A percentile compares a stretch with the other conserved stretches of the same genome.
Conservation (phyloP, 345 rosid species). For the Corchorus capsularis region DNA sequence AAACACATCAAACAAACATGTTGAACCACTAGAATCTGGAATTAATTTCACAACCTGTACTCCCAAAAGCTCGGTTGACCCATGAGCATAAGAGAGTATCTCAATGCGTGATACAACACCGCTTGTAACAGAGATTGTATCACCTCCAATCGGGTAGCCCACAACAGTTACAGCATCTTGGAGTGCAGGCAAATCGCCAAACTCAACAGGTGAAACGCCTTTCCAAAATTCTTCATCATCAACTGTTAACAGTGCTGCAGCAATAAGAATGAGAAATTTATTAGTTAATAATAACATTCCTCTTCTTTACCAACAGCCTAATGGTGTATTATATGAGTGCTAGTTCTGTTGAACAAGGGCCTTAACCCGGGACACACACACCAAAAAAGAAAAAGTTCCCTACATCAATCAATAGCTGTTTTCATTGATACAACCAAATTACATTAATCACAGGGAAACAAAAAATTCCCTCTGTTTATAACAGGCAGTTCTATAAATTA, state of each 20-base stretch:
- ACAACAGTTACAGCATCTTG: slow-evolving; percentile 98
- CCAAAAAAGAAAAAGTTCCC: too few relatives aligned
- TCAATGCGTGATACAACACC: slow-evolving; percentile 95
- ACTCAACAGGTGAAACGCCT: slow-evolving; percentile 82
- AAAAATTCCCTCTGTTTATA: background rate
- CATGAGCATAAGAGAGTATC: slow-evolving; percentile 88
- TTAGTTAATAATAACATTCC: background rate
- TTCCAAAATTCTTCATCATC: slow-evolving; percentile 93
- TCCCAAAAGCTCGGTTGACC: slow-evolving; percentile 92
- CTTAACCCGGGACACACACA: too few relatives aligned
- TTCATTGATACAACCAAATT: background rate
- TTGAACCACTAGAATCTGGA: background rate
- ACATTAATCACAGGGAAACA: background rate
- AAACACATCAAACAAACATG: background rate
- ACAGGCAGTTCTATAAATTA: background rate
- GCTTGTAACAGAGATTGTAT: slow-evolving; percentile 94
- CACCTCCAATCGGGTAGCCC: slow-evolving; percentile 96
- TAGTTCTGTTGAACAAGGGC: too few relatives aligned
- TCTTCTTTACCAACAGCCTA: background rate
- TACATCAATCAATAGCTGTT: background rate
- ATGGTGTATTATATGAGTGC: too few relatives aligned
- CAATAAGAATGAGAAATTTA: slow-evolving; percentile 14
- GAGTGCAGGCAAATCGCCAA: slow-evolving; percentile 90
- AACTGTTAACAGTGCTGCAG: slow-evolving; percentile 71
- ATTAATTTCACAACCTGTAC: slow-evolving; percentile 53